Evolutionary conservation across 208 protist species (phyloP), one percentile per base, ranked within the genome.

Genomic region (Blechomonas ayalai): DNA sequence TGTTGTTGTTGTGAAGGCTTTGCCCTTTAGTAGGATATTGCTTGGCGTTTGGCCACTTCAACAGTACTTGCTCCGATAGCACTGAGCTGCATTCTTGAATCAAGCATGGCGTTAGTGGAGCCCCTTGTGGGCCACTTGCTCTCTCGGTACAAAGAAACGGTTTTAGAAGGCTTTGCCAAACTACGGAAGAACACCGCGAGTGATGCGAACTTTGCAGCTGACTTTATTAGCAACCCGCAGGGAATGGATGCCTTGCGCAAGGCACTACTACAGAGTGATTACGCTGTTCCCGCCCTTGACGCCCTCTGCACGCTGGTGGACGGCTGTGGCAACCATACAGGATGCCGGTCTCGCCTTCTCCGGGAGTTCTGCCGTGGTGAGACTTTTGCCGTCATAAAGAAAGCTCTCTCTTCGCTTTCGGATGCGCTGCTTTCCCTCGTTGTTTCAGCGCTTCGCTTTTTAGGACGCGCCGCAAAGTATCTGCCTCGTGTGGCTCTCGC

Each of bases 91-190:
- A n/a, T n/a, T n/a, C n/a, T n/a, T n/a, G n/a, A n/a, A n/a, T n/a
- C 32, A 13, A 28, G 15, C 22, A 91, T 89, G 83, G 67, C 79
- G 16, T 53, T 83, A 3, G 74, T 92, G 15, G 80, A 92, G 52
- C 84, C 79, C 2, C 37, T 89, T 7, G 52, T 92, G 26, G 84
- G 84, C 4, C 74, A 90, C 31, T 56, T 92, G 31, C 61, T 95
- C 13, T 95, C 86, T 33, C 70, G 77, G 55, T 81, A 92, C 51
- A 67, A 60, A n/a, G 73, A 90, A 40, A 90, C 78, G 0, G 77
- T 87, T 8, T 50, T 61, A 19, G 86, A 95, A 36, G 86, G 86
- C 0, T 58, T 94, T 0, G 43, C 67, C 13, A 91, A 90, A 52
- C 90, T 94, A 37, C 38, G 60, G 10, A 69, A 28, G 2, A 50